These are phyloP conservation scores for Drechslerella dactyloides DNA, from an alignment of 2,329 filamentous ascomycete species.

Conservation along the genomic window DNA sequence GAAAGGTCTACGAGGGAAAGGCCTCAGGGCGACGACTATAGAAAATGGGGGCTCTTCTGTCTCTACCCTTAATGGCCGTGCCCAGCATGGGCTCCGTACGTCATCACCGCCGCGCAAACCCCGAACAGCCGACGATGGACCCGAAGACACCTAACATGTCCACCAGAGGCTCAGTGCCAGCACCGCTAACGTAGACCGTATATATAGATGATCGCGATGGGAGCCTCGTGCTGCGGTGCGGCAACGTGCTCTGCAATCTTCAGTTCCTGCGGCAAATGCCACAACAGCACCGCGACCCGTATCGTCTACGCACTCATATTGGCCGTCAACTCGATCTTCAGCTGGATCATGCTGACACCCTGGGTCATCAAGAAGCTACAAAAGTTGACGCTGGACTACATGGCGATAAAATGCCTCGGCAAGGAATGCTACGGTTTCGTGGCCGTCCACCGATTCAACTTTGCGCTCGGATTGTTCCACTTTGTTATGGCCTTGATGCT, in stretches of 20 bases:
- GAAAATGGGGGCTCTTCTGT: conserved; percentile 87
- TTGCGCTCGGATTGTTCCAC: conserved; percentile 93
- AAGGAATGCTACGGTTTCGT: conserved; percentile 94
- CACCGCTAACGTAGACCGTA: conserved; percentile 51
- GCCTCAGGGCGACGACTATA: conserved; percentile 10
- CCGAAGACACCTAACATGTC: conserved; percentile 19
- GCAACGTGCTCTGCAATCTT: conserved; percentile 96
- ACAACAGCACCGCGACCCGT: conserved; percentile 95
- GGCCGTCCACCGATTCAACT: conserved; percentile 96
- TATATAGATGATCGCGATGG: conserved; percentile 73
- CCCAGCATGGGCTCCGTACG: conserved; percentile 85
- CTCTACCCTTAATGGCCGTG: conserved; percentile 84
- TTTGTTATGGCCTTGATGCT: conserved; percentile 82
- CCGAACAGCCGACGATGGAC: conserved; percentile 24
- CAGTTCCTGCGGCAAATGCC: conserved; percentile 93
- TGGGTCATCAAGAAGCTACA: conserved; percentile 98
- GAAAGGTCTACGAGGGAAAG: conserved; percentile 6
- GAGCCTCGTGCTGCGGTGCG: conserved; percentile 91
- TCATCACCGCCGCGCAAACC: conserved; percentile 52
- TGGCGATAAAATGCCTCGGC: conserved; percentile 89
- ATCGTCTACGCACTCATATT: conserved; percentile 95
- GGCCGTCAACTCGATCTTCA: conserved; percentile 92
- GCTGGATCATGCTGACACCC: conserved; percentile 98
- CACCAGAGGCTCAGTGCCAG: background rate
- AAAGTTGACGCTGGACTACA: conserved; percentile 89